Evolutionary conservation across 108 stramenopile species (phyloP), one percentile per base, ranked within the genome.

Genomic region (Ochromonas danica): DNA sequence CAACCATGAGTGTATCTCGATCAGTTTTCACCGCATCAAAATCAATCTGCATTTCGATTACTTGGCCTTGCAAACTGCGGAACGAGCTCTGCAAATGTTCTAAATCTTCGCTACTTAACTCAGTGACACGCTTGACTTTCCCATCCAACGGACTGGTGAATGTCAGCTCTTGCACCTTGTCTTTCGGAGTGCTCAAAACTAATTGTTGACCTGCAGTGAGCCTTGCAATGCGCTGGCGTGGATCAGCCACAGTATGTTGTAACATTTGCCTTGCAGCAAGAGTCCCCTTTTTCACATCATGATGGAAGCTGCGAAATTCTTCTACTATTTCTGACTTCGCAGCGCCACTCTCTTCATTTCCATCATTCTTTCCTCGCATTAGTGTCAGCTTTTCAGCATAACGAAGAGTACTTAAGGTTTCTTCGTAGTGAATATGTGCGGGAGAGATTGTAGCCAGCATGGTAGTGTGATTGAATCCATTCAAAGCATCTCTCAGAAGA

Each of bases 11-110:
- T 14, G n/a, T 60, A 42, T 75, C 72, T 27, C 72, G 43, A 41
- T 75, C 72, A 10, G 72, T 75, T 33, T 41, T 38, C 14, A 60
- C 72, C 14, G 43, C 17, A 36, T 75, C 72, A 6, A 75, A 60
- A 57, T 75, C 72, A 42, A 75, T 75, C 38, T 75, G 72, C 43
- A 75, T 14, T 60, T 75, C 72, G 27, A 75, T 33, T 41, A 57
- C 14, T 6, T 36, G 43, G 43, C 72, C 35, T 45, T 75, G 72
- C 51, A 75, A 75, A 31, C 38, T 22, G 38, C 72, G 72, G 38
- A 35, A 75, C 40, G 72, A 67, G 33, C 10, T 35, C 35, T 67
- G 17, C 17, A 67, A 31, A 31, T 67, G 63, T 14, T 67, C 63
- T 25, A 67, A 67, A 67, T 67, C 63, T 10, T 67, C 63, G 22